Conservation (phyloP, 495 filamentous ascomycete species). For the Aspergillus egyptiacus region DNA sequence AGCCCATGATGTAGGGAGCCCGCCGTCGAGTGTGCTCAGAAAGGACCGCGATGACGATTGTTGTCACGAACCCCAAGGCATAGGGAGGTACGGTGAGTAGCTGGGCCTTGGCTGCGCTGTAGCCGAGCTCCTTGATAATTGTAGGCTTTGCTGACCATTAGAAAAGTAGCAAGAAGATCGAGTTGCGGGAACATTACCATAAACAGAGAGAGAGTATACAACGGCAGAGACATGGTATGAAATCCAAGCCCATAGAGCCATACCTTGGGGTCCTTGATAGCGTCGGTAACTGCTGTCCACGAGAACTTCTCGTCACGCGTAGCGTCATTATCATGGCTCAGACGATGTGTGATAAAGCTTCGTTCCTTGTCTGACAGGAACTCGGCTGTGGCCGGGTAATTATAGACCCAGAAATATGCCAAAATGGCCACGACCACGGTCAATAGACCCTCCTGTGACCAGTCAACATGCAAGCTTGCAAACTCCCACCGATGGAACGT, state of each 20-base stretch:
- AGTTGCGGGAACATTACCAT: constrained; percentile 34
- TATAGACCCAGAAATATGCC: constrained; percentile 66
- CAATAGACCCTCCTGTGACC: constrained; percentile 55
- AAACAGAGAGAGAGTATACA: constrained; percentile 77
- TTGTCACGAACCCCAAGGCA: constrained; percentile 55
- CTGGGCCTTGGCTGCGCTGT: constrained; percentile 60
- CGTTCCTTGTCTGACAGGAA: constrained; percentile 63
- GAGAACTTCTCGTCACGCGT: constrained; percentile 58
- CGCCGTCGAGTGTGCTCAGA: constrained; percentile 53
- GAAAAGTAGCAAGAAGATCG: background rate
- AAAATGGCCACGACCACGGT: constrained; percentile 57
- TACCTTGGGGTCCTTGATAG: constrained; percentile 64
- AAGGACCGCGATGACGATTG: constrained; percentile 50
- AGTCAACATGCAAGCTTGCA: background rate
- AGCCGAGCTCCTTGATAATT: constrained; percentile 65
- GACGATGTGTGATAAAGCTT: constrained; percentile 50
- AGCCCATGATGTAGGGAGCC: constrained; percentile 57
- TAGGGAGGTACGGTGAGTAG: constrained; percentile 68
- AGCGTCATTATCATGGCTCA: constrained; percentile 56
- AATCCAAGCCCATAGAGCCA: constrained; percentile 70
- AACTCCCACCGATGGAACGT: constrained; percentile 14
- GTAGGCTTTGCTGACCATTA: constrained; percentile 44
- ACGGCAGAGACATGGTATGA: constrained; percentile 66
- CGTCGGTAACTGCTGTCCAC: constrained; percentile 58
- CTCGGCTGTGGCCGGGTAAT: constrained; percentile 63